Evolutionary conservation across 805 yeast genomes (phyloP).

Genomic region (Monosporozyma servazzii): DNA sequence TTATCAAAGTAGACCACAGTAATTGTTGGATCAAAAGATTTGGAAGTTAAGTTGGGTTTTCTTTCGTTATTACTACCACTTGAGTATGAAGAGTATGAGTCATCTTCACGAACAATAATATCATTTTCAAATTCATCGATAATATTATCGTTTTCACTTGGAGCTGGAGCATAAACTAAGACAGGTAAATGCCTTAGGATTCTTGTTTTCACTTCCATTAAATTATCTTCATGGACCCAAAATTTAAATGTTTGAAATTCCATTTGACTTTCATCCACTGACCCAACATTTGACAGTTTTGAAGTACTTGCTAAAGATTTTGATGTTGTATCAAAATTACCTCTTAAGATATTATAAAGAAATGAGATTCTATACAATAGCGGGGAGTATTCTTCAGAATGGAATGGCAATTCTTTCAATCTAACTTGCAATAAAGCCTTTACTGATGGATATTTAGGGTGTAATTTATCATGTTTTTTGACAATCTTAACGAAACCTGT

Average conservation of each 20-base stretch:
- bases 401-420: conserved; percentile 79
- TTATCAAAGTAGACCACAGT: conserved; percentile 86
- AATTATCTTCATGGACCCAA: conserved; percentile 94
- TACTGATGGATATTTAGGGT: conserved; percentile 72
- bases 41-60: conserved; percentile 15
- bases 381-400: conserved; percentile 91
- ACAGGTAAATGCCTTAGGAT: conserved; percentile 90
- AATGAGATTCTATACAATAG: conserved; percentile 73
- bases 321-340: conserved; percentile 34
- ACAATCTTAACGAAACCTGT: conserved; percentile 93
- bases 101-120: conserved; percentile 19
- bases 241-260: conserved; percentile 66
- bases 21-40: conserved; percentile 65
- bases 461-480: conserved; percentile 90
- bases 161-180: conserved; percentile 51
- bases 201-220: conserved; percentile 96
- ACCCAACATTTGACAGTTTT: conserved; percentile 23
- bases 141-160: conserved; percentile 28
- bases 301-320: conserved; percentile 34
- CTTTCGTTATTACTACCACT: conserved; percentile 35
- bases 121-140: conserved; percentile 22
- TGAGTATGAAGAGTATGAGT: conserved; percentile 29
- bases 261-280: conserved; percentile 25
- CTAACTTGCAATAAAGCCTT: conserved; percentile 83
- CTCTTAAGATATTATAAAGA: conserved; percentile 73